Evolutionary conservation across 1,139 yeast species (phyloP).

Genomic region (Pichia sp.): DNA sequence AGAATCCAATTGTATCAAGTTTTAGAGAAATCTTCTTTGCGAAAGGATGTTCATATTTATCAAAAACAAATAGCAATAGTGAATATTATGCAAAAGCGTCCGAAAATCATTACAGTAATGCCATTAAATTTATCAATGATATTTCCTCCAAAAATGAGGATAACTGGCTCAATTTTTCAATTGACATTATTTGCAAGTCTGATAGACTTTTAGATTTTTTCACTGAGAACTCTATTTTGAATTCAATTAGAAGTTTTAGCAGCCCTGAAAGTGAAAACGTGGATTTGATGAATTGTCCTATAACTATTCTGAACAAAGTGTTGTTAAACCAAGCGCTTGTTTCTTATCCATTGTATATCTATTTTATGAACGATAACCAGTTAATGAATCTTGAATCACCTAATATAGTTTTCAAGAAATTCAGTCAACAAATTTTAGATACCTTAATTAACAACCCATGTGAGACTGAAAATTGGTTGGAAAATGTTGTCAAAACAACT

Average conservation of each 20-base stretch:
- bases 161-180: slow-evolving; percentile 30
- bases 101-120: slow-evolving; percentile 21
- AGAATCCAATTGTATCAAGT: slow-evolving; percentile 20
- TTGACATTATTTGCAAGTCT: slow-evolving; percentile 29
- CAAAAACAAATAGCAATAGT: slow-evolving; percentile 21
- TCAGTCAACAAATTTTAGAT: slow-evolving; percentile 25
- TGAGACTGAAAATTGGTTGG: slow-evolving; percentile 26
- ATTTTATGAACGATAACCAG: slow-evolving; percentile 24
- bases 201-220: slow-evolving; percentile 27
- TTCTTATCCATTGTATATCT: slow-evolving; percentile 27
- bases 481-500: slow-evolving; percentile 31
- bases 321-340: slow-evolving; percentile 32
- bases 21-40: slow-evolving; percentile 30
- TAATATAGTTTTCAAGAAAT: slow-evolving; percentile 27
- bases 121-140: slow-evolving; percentile 5
- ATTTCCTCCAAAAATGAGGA: slow-evolving; percentile 12
- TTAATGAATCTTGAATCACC: slow-evolving; percentile 30
- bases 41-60: slow-evolving; percentile 31
- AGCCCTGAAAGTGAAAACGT: not conserved
- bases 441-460: slow-evolving; percentile 14
- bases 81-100: slow-evolving; percentile 13
- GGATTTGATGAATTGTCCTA: not conserved
- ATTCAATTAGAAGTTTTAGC: not conserved
- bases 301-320: slow-evolving; percentile 1
- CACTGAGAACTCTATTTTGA: slow-evolving; percentile 15